Evolutionary conservation across 768 basidiomycete genomes (phyloP), one percentile per base, ranked within the genome.

Genomic region (Hygrophoropsis aurantiaca): DNA sequence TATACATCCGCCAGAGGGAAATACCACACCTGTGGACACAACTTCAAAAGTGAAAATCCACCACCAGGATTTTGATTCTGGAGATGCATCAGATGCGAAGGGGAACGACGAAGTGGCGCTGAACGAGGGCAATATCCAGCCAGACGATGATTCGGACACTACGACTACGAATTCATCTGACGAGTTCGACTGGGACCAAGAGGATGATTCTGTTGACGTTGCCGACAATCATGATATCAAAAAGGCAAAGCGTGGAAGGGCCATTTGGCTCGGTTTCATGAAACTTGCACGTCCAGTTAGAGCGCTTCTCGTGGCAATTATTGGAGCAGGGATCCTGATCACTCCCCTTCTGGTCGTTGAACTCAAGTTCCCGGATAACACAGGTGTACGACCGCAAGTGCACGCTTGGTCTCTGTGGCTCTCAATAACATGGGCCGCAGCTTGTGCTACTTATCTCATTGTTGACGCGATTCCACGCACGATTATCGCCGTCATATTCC

Each of bases 101-200:
- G 52, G 18, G n/a, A 53, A 46, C 19, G 38, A 52, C 9, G 30
- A 42, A 18, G 50, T 33, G 21, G 30, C 46, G 13, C 32, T 41
- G 20, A 46, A 26, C 18, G 49, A 57, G 20, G 48, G 25, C 24
- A 47, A 46, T 18, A 46, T 41, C 0, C 44, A 47, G 24, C 43
- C 50, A 21, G 53, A 51, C 16, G 15, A 16, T 7, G 64, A 62
- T 15, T 60, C 66, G 15, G 64, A 66, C 26, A 57, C 50, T 7
- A 72, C 79, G n/a, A 74, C 70, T 21, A 84, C 84, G 11, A 78
- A 82, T 53, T 74, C 79, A 3, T 78, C 76, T 9, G 85, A 87
- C 58, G 82, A 87, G 55, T 87, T 90, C 54, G 75, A 87, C 69
- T 86, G 85, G 85, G 83, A 87, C 45, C 77, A 81, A 42, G 81